Evolutionary conservation across 108 stramenopile genomes (phyloP).

Genomic region (Nannochloropsis granulata): DNA sequence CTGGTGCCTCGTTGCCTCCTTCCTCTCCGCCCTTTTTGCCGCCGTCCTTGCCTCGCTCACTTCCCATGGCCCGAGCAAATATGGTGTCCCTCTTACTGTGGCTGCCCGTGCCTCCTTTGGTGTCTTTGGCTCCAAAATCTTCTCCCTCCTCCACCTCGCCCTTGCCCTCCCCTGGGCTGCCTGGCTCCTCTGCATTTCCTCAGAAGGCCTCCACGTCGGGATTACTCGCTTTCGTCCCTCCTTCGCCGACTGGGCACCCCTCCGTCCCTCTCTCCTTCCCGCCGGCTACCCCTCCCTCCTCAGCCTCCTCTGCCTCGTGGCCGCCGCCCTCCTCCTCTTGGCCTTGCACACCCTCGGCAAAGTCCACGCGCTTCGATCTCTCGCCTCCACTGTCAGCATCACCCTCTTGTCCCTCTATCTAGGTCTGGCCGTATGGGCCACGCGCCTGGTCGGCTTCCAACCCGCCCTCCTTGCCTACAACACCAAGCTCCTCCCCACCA

Average conservation of each 20-base stretch:
- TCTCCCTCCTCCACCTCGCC: neutral
- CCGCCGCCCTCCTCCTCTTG: neutral
- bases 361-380: neutral
- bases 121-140: neutral
- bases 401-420: neutral
- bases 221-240: neutral
- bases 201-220: neutral
- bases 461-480: neutral
- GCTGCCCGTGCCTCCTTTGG: neutral
- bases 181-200: neutral
- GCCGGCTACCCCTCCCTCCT: neutral
- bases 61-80: neutral
- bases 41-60: neutral
- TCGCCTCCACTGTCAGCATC: neutral
- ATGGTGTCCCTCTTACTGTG: neutral
- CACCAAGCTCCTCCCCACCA: neutral
- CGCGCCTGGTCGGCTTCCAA: neutral
- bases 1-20: neutral
- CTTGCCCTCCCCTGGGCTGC: neutral
- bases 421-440: neutral
- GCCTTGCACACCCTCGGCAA: neutral
- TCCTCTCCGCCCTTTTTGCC: neutral
- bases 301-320: neutral
- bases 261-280: neutral
- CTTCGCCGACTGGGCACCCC: neutral